Base-by-base conservation (phyloP, 225 moss, liverwort and hornwort species). In the Neckera pumila region DNA sequence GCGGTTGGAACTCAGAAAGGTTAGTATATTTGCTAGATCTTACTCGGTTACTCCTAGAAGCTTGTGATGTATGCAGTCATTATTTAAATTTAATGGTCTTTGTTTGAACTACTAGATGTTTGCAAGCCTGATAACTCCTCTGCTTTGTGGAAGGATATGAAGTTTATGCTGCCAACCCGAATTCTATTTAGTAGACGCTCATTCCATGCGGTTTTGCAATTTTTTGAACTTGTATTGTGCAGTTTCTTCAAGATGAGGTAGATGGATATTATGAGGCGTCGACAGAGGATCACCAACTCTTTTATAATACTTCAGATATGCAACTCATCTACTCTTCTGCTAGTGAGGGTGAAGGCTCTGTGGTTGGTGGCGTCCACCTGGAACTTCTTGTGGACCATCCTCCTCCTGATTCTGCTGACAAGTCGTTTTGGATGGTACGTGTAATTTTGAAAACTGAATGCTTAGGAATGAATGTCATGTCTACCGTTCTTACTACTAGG, bases 381-480 rank as follows among this genome's bases (percentile, higher is more conserved):
- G 98, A 99, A 90, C 96, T 99, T 89, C 96, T 99, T 90, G 98
- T 99, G 61, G 98, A 99, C 89, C 96, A 95, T 85, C 95, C 96
- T 77, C 96, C 96, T 87, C 90, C 93, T 42, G 94, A 96, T 67
- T 91, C 89, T 87, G 89, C 91, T 40, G 96, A 92, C 81, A 92
- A 88, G 87, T 92, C 88, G 40, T 99, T 96, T 87, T 99, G 98
- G 98, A 99, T 94, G 96, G 98, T 98, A 84, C 36, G 81, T 89
- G 49, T 47, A 40, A 64, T 47, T 80, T 45, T 33, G 59, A 60
- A 71, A 89, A 82, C 30, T 18, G 76, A 81, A 79, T 36, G 54
- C 71, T 85, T n/a, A 65, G 73, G 79, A 81, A 71, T 63, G 71
- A 89, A 59, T 79, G 36, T 59, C 64, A 47, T 4, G 11, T 84